Evolutionary conservation across 2,329 filamentous ascomycete species (phyloP).

Genomic region (Alternaria viburni): DNA sequence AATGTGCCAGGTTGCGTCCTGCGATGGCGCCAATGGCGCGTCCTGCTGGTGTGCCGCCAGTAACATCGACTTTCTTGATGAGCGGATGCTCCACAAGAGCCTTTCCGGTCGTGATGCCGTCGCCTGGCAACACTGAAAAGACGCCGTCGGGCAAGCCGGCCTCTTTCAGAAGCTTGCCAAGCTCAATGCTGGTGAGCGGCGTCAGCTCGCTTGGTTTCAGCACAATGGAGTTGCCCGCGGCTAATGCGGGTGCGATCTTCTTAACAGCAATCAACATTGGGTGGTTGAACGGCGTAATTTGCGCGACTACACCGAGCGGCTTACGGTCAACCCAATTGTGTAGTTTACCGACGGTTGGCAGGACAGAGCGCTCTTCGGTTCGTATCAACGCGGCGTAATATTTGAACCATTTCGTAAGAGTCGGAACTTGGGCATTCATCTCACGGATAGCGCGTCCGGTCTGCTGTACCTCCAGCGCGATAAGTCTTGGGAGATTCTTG

Average conservation of each 20-base stretch:
- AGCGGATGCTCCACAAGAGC: slow-evolving; percentile 44
- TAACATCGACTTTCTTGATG: slow-evolving; percentile 49
- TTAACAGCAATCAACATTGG: slow-evolving; percentile 50
- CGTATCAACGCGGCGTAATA: slow-evolving; percentile 73
- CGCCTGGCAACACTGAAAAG: slow-evolving; percentile 44
- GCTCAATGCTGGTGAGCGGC: slow-evolving; percentile 44
- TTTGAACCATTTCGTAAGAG: slow-evolving; percentile 71
- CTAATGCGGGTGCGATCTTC: slow-evolving; percentile 48
- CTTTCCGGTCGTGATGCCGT: slow-evolving; percentile 44
- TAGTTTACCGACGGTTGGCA: slow-evolving; percentile 67
- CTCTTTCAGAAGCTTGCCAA: slow-evolving; percentile 47
- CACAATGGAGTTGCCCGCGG: slow-evolving; percentile 45
- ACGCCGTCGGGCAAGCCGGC: slow-evolving; percentile 48
- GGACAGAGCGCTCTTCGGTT: slow-evolving; percentile 69
- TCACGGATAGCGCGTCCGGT: slow-evolving; percentile 73
- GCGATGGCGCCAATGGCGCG: slow-evolving; percentile 47
- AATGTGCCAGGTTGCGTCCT: slow-evolving; percentile 43
- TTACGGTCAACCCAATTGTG: slow-evolving; percentile 53
- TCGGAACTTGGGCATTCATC: slow-evolving; percentile 72
- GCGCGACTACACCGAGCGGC: slow-evolving; percentile 47
- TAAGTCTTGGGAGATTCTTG: slow-evolving; percentile 61
- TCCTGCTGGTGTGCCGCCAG: slow-evolving; percentile 47
- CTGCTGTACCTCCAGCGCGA: slow-evolving; percentile 69
- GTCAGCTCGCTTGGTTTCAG: slow-evolving; percentile 50
- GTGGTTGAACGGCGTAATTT: slow-evolving; percentile 51